These are phyloP conservation scores for Solanum chiquidenum DNA, from an alignment of 257 asterid genomes.

Conservation along the genomic window DNA sequence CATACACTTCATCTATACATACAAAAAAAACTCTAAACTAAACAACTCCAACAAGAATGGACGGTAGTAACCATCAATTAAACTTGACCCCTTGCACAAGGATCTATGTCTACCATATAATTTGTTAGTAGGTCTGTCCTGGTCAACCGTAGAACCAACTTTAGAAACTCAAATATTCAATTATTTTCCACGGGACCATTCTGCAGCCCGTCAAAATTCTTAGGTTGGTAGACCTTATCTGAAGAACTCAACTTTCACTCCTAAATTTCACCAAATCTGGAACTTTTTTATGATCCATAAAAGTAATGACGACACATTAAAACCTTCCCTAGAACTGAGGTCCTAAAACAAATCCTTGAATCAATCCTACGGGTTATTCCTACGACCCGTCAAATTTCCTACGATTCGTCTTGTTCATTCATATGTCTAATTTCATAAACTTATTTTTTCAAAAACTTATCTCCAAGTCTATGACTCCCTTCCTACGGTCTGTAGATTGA, in stretches of 20 bases:
- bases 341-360: background rate
- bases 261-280: background rate
- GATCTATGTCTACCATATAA: no score
- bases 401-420: background rate
- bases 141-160: background rate
- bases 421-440: background rate
- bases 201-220: background rate
- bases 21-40: no score
- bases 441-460: no score
- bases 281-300: no score
- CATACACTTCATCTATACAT: no score
- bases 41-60: no score
- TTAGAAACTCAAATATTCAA: background rate
- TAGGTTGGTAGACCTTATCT: background rate
- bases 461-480: background rate
- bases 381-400: no score
- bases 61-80: no score
- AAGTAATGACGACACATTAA: background rate
- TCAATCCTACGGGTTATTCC: background rate
- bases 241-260: background rate
- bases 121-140: background rate
- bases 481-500: background rate
- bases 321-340: background rate
- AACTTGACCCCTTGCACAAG: no score
- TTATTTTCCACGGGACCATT: background rate